A percentile compares a stretch with the other conserved stretches of the same genome.
Evolutionary conservation across 768 basidiomycete species (phyloP).

Genomic region (Lactarius psammicola): DNA sequence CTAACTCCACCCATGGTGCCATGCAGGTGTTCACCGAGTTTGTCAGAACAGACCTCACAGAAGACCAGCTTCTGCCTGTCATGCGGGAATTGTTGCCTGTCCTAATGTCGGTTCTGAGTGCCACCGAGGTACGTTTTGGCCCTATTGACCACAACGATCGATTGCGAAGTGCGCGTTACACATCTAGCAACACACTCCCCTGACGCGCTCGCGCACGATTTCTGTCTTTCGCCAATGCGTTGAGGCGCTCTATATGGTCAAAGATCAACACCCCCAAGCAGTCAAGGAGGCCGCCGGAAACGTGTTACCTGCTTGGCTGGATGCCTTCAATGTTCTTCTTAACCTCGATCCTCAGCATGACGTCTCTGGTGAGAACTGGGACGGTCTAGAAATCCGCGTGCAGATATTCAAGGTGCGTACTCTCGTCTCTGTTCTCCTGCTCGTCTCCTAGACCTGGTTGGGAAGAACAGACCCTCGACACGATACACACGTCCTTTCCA

Average conservation of each 20-base stretch:
- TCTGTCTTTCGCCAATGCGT: slow-evolving; percentile 90
- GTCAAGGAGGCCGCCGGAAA: slow-evolving; percentile 78
- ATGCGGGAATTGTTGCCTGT: slow-evolving; percentile 87
- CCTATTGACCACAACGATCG: slow-evolving; percentile 15
- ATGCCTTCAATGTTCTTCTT: slow-evolving; percentile 79
- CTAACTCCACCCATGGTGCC: slow-evolving; percentile 85
- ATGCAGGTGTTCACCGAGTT: slow-evolving; percentile 97
- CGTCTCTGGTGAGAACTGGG: slow-evolving; percentile 68
- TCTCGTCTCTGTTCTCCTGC: not conserved
- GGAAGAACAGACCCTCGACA: slow-evolving; percentile 64
- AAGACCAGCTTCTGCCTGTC: slow-evolving; percentile 92
- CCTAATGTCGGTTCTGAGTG: slow-evolving; percentile 75
- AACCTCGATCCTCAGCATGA: slow-evolving; percentile 62
- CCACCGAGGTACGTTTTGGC: slow-evolving; percentile 54
- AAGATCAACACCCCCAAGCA: slow-evolving; percentile 84
- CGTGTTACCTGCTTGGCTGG: slow-evolving; percentile 89
- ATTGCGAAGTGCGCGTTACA: not conserved
- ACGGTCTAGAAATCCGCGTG: slow-evolving; percentile 71
- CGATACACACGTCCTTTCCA: slow-evolving; percentile 80
- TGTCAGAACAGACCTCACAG: slow-evolving; percentile 87
- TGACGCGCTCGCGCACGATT: slow-evolving; percentile 83
- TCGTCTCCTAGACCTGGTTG: slow-evolving; percentile 12
- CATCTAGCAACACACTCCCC: slow-evolving; percentile 63
- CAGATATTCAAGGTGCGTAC: slow-evolving; percentile 78
- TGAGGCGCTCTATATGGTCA: slow-evolving; percentile 89